Base-by-base conservation (phyloP, 2,329 filamentous ascomycete genomes). In the Apiospora marii region DNA sequence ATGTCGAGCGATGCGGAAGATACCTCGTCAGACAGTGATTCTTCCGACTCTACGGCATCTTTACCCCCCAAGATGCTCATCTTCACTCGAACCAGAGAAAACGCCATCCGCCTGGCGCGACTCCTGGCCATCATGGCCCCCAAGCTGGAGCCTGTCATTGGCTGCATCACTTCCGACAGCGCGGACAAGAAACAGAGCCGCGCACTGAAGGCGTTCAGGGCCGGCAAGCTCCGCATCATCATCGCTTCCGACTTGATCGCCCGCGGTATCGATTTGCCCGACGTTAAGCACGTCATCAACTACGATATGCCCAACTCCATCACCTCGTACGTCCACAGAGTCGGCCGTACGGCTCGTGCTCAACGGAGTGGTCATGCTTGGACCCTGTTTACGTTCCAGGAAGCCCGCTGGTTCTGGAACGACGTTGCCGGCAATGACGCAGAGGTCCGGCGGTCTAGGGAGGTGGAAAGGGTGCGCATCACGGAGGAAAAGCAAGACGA, bases 231-330 rank as follows among this genome's bases (percentile, higher is more conserved):
- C 37, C 91, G 91, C 8, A 90, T 97, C 67, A 90, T 98, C 61
- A 92, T 98, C 67, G 95, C 95, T 0, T 97, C 96, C 0, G 96
- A 98, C 80, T 92, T 97, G n/a, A 94, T 96, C 0, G 94, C 95
- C 2, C 93, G 96, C 75, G 96, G 96, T 78, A 91, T 98, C 37
- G 96, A 98, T 81, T 87, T 98, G 16, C 90, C 91, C 0, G 88
- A 90, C 67, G 88, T 98, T 67, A 91, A 92, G 48, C 93, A 97
- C 79, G 94, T 98, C 67, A 86, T 98, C 82, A 98, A 98, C 84
- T 98, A 98, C 85, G 96, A 98, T 81, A 88, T 98, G 70, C 96
- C 96, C 0, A 88, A 91, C 5, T 95, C 92, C 78, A 85, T 95
- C 46, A 93, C 92, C 7, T 92, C 91, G 34, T 98, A 98, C 78